Evolutionary conservation across 495 filamentous ascomycete species (phyloP), one percentile per base, ranked within the genome.

Genomic region (Penicillium paxilli): DNA sequence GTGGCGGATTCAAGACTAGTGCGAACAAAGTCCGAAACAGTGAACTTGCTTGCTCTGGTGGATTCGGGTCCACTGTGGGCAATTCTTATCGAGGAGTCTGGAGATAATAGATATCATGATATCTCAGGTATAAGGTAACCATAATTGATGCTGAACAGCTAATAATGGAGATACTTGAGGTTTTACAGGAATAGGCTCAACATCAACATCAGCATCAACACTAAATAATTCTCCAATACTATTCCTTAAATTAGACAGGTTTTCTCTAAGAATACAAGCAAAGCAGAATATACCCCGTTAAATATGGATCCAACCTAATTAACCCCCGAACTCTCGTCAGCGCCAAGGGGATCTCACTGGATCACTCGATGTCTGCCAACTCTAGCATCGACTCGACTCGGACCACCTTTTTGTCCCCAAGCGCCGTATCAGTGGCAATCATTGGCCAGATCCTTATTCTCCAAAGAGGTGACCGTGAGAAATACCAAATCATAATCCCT

Each of bases 1-100:
- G 49, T 58, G 55, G 49, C 50, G 49, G 33, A n/a, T 33, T 12
- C 19, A 10, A 19, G 10, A 51, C 44, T 38, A 45, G 28, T 5
- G 21, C 16, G 20, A 42, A 42, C 40, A 21, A 42, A 42, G 20
- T 42, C 40, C 40, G 35, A 38, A 38, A 38, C 35, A 38, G 35
- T 38, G 35, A 38, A 38, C 35, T 5, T 38, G 35, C 35, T 38
- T 38, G 35, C 35, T 38, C 35, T 38, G 35, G 40, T 42, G 40
- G 40, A 23, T 42, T 24, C 40, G 19, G 40, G 12, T 42, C 40
- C 40, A 42, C 40, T 42, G 40, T 10, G 40, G 40, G 40, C 20
- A 21, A 11, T 42, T 23, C 40, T 42, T 42, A 42, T 42, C 40
- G 35, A 38, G 35, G 16, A 11, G 40, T n/a, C n/a, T n/a, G n/a